Evolutionary conservation across 257 asterid species (phyloP).

Genomic region (Capsicum chinense): DNA sequence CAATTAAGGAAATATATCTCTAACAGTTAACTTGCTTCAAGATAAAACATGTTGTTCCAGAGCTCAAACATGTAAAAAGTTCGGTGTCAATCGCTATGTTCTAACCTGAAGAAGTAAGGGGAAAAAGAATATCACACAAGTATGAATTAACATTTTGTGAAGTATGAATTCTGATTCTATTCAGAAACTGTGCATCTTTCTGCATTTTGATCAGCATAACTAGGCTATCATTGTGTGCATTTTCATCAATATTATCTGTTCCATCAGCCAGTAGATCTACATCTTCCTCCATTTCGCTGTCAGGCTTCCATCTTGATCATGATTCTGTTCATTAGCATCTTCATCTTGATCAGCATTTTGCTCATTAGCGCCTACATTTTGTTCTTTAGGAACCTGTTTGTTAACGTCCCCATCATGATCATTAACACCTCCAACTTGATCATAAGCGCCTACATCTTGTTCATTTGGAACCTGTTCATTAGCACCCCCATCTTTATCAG

Average conservation of each 20-base stretch:
- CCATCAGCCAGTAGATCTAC: neutral
- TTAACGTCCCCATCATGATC: neutral
- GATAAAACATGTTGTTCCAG: neutral
- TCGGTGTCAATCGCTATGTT: neutral
- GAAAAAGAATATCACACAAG: neutral
- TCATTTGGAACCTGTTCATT: neutral
- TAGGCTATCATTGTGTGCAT: neutral
- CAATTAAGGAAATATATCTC: neutral
- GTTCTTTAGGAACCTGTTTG: neutral
- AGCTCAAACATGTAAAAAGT: neutral
- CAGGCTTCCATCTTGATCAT: neutral
- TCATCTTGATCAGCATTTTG: neutral
- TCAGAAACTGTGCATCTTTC: neutral
- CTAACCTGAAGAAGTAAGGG: neutral
- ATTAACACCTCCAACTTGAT: neutral
- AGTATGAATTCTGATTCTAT: too few species aligned
- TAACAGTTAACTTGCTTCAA: neutral
- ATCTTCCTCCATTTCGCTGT: neutral
- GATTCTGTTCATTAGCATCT: neutral
- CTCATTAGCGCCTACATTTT: neutral
- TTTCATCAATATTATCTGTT: neutral
- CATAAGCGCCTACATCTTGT: neutral
- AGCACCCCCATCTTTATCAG: neutral
- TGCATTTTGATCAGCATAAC: neutral
- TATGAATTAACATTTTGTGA: neutral